Evolutionary conservation across 331 rosid species (phyloP), one percentile per base, ranked within the genome.

Genomic region (Pyrus hybrid): DNA sequence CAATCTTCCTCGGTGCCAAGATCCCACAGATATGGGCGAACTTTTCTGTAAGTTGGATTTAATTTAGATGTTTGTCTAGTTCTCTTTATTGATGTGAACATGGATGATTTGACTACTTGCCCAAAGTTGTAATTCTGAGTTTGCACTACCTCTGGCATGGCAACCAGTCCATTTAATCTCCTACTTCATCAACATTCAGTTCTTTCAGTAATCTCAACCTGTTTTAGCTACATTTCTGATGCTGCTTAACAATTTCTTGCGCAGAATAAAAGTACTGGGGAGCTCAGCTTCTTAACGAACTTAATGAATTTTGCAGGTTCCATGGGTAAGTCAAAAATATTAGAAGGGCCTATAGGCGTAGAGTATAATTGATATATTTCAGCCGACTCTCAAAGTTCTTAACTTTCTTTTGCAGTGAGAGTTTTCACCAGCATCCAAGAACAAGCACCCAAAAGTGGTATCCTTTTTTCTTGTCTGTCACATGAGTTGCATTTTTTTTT

Each of bases 21-120:
- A 87, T 95, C 77, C 99, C 99, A n/a, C 99, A 95, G 86, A 91
- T 95, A 85, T 90, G 96, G 98, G 84, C 78, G 70, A 95, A 95
- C 85, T 95, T 92, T 70, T 89, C 97, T 58, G 97, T 95, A 81
- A 94, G 97, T 90, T 26, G 60, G 86, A 78, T 7, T 51, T 51
- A 51, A 17, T 51, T 51, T 51, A 49, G 10, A 51, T 18, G 4
- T 51, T 51, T 17, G 21, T 51, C 35, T 26, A 28, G 12, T 28
- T 51, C 65, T 75, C 26, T 66, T 53, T 76, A 25, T 57, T 11
- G 20, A 26, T 25, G 56, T 25, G 69, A 28, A 18, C 32, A 68
- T 56, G 35, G 29, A 68, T 37, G 45, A 28, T 43, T 21, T 0
- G 29, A 68, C 9, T 25, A 22, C 62, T 20, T 68, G 57, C 43